Base-by-base conservation (phyloP, 768 basidiomycete genomes). In the Podaxis carcinomalis region DNA sequence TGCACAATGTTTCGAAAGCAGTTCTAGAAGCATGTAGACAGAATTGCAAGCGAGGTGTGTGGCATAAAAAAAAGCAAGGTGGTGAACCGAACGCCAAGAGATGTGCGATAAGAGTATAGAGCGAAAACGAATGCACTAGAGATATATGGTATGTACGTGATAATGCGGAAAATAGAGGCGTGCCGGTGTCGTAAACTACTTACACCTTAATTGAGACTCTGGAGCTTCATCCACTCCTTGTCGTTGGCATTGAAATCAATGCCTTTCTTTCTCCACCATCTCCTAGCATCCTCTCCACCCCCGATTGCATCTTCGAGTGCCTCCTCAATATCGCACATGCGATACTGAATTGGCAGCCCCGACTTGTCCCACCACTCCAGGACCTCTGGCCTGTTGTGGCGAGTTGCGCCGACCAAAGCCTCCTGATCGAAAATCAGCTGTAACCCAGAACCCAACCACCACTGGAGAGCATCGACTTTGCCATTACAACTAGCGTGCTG, bases 291-390 rank as follows among this genome's bases (percentile, higher is more conserved):
- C 63, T 87, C 83, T 11, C 91, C 90, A n/a, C 87, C 88, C 6
- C 88, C 87, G 54, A 92, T 89, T 0, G 90, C 88, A 65, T 95
- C 93, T 70, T 94, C 93, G 66, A 95, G 72, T 2, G 93, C 93
- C 76, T 94, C 93, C 69, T 95, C 93, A 53, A 95, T 86, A 70
- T 95, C 93, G 69, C 93, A 94, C 82, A 93, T 86, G 56, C 93
- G 83, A 73, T 93, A 95, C 67, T 90, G 89, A 60, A 94, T 85
- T 3, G 89, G 81, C 53, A 94, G 76, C 5, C 88, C 88, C 44
- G 84, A 88, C 67, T 82, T 83, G 63, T 90, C 83, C 93, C 93
- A 95, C 93, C 93, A 95, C 63, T 92, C 87, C 23, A 95, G 75
- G 32, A 93, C 89, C 65, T 89, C 88, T 25, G 88, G 87, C 42